Conservation (phyloP, 225 moss, liverwort and hornwort genomes). For the Pseudoscleropodium purum region DNA sequence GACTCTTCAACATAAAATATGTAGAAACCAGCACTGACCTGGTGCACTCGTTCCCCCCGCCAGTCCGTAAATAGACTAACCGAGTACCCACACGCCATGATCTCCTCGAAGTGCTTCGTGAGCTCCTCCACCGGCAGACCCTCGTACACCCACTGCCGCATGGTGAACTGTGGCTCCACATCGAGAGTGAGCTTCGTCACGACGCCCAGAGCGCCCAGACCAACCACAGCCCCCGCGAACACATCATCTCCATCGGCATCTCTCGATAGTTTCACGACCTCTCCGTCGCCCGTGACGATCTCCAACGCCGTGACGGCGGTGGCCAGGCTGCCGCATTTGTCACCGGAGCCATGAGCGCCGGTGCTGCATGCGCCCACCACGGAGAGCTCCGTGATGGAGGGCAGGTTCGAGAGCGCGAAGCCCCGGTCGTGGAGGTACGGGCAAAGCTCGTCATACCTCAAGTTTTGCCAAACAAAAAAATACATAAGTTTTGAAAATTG, state of each 20-base stretch:
- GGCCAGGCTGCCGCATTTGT: conserved; percentile 16
- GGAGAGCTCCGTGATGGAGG: conserved; percentile 32
- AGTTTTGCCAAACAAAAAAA: not conserved
- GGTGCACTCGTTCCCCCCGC: not conserved
- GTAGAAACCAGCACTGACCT: not conserved
- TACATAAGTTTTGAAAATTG: not conserved
- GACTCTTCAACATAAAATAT: not conserved
- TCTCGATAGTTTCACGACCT: conserved; percentile 21
- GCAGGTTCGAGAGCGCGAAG: conserved; percentile 29
- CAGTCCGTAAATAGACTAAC: conserved; percentile 51
- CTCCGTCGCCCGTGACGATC: conserved; percentile 23
- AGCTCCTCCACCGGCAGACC: conserved; percentile 2
- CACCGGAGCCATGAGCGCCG: conserved; percentile 41
- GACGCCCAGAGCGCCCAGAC: conserved; percentile 37
- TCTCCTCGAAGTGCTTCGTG: conserved; percentile 22
- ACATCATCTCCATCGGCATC: not conserved
- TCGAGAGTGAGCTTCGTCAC: conserved; percentile 33
- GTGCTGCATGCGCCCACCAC: conserved; percentile 43
- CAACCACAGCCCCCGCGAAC: conserved; percentile 35
- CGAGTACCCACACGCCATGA: conserved; percentile 37
- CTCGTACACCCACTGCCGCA: conserved; percentile 43
- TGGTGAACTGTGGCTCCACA: conserved; percentile 15
- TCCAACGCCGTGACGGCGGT: conserved; percentile 29
- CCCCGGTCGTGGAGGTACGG: conserved; percentile 18
- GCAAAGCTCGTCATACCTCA: conserved; percentile 22